phyloP scores from a whole-genome alignment of 2,329 filamentous ascomycete genomes.

The Neofusicoccum ribis region DNA sequence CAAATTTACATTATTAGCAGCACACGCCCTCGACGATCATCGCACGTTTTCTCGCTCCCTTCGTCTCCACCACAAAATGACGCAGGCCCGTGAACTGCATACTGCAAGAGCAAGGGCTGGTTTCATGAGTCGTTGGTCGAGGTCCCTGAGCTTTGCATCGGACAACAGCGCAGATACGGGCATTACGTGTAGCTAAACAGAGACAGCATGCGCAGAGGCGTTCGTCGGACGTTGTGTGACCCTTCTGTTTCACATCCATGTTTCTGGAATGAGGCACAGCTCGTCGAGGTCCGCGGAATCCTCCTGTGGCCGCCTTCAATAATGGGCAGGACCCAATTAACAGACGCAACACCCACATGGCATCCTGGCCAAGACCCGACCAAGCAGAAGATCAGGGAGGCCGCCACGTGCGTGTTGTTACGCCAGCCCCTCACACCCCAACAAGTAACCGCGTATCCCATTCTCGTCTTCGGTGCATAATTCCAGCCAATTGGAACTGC shows the following conservation, averaged over 20 bases:
- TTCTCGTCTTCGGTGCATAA: not conserved
- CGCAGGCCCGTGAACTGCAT: slow-evolving; percentile 16
- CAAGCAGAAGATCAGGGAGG: not conserved
- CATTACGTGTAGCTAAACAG: not conserved
- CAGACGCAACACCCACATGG: not conserved
- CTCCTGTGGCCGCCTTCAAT: not conserved
- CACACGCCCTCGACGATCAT: not conserved
- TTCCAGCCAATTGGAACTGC: not conserved
- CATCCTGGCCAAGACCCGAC: not conserved
- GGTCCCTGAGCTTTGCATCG: slow-evolving; percentile 9
- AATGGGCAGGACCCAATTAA: not conserved
- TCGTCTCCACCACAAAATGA: slow-evolving; percentile 8
- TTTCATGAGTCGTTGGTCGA: slow-evolving; percentile 1
- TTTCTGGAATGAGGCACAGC: not conserved
- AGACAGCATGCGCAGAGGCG: not conserved
- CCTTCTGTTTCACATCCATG: slow-evolving; percentile 6
- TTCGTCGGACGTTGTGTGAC: slow-evolving; percentile 2
- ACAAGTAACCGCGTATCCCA: not conserved
- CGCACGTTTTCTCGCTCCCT: not conserved
- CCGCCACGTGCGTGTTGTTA: not conserved
- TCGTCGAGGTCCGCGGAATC: not conserved
- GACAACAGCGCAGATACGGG: not conserved
- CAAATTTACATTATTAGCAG: slow-evolving; percentile 6
- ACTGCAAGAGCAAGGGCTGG: slow-evolving; percentile 6
- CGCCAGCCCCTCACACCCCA: not conserved